A percentile compares a stretch with the other conserved stretches of the same genome.
Conservation (phyloP, 2,329 filamentous ascomycete genomes). For the Fusarium sp. region DNA sequence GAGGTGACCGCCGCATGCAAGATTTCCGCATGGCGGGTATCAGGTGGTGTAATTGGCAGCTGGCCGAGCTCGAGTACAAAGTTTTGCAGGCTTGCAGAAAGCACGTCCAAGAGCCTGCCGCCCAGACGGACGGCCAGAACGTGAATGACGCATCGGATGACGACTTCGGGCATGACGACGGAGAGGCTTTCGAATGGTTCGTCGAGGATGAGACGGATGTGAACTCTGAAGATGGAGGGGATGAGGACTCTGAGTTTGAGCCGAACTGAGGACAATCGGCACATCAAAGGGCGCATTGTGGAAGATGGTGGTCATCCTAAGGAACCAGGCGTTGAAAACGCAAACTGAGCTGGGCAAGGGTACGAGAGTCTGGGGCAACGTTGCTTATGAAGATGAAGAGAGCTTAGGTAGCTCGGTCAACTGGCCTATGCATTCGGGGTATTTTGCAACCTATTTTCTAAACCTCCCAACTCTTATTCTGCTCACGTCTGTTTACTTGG, state of each 20-base stretch:
- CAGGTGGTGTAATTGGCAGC: background rate
- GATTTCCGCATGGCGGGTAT: background rate
- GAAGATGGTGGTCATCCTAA: background rate
- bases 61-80: constrained; percentile 4
- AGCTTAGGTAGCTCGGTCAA: constrained; percentile 6
- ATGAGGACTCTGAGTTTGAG: constrained; percentile 25
- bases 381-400: background rate
- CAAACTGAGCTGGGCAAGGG: background rate
- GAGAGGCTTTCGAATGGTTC: background rate
- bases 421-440: constrained; percentile 26
- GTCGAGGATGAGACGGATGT: background rate
- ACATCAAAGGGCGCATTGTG: background rate
- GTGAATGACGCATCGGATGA: background rate
- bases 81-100: constrained; percentile 30
- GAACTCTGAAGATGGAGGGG: background rate
- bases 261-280: background rate
- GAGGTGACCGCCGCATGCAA: constrained; percentile 14
- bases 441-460: constrained; percentile 27
- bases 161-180: constrained; percentile 4
- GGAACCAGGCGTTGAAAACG: background rate
- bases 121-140: background rate
- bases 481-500: constrained; percentile 22
- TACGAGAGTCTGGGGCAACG: background rate
- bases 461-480: background rate
- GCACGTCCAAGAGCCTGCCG: background rate